Evolutionary conservation across 768 basidiomycete species (phyloP), one percentile per base, ranked within the genome.

Genomic region (Scleroderma bovista): DNA sequence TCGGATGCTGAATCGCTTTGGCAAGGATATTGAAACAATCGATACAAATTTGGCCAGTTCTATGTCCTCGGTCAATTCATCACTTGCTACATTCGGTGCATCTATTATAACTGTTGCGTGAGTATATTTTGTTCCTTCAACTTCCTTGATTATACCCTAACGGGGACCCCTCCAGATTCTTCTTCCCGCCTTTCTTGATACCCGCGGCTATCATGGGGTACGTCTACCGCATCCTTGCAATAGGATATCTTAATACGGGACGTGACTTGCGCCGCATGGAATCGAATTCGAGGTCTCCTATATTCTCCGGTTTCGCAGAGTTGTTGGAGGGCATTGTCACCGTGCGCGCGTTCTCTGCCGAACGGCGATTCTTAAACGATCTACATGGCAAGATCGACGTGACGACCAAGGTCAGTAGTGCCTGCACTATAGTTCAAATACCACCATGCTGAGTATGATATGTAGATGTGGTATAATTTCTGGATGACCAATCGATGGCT

Each of bases 401-500:
- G 43, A 91, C 86, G 16, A 91, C 81, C 8, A 80, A 84, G 79
- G 86, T 85, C 48, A 36, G 57, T 49, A 9, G 40, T 26, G 24
- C 26, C 26, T 5, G 26, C 26, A 29, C 26, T 29, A 9, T 9
- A 5, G 26, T 29, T 29, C 9, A 6, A 46, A 46, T 31, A 8
- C 20, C 23, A 48, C 20, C 2, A 2, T 12, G 41, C 20, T 55
- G 29, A 56, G 26, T 13, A n/a, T 34, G 16, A 1, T 15, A 9
- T 12, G 5, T 5, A 64, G 83, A 86, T 88, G 86, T 88, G 84
- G 85, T 88, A 90, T 61, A 77, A 71, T 13, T 87, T 87, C 67
- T 92, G 91, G 91, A 91, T 93, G 89, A 84, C 81, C 9, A 92
- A 89, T 57, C 73, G 91, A 44, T 92, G 87, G 89, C 74, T 95